Evolutionary conservation across 352 stramenopile genomes (phyloP).

Genomic region (Pythium folliculosum): DNA sequence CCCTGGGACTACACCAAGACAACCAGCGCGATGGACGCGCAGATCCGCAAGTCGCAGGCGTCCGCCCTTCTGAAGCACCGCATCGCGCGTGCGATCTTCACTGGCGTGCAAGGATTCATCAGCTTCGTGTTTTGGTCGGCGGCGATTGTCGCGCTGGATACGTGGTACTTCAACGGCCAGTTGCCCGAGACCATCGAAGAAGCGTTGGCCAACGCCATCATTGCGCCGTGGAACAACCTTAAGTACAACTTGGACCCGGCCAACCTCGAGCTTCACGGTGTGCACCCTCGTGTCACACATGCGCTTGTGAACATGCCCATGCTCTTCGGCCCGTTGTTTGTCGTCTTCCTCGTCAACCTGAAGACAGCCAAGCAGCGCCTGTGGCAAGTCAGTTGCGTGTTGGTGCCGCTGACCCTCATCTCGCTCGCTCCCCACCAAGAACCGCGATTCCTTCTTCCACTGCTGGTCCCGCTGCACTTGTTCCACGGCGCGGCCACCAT

Average conservation of each 20-base stretch:
- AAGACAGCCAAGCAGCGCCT: conserved; percentile 26
- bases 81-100: conserved; percentile 26
- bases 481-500: conserved; percentile 31
- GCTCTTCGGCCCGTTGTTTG: conserved; percentile 88
- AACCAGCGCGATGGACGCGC: background rate
- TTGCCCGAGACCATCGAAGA: background rate
- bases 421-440: conserved; percentile 95
- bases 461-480: conserved; percentile 83
- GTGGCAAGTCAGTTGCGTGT: conserved; percentile 41
- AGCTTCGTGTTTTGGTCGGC: conserved; percentile 42
- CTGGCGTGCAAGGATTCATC: conserved; percentile 47
- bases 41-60: background rate
- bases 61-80: conserved; percentile 12
- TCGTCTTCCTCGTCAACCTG: conserved; percentile 49
- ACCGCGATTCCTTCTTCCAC: conserved; percentile 89
- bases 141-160: conserved; percentile 52
- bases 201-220: conserved; percentile 24
- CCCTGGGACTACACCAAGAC: conserved; percentile 9
- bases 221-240: conserved; percentile 89
- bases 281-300: conserved; percentile 90
- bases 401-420: conserved; percentile 78
- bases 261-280: conserved; percentile 90
- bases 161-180: conserved; percentile 53
- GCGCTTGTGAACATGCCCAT: conserved; percentile 91
- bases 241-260: conserved; percentile 90